A percentile compares a stretch with the other conserved stretches of the same genome.
These are phyloP conservation scores for Hortiboletus flavorubellus DNA, from an alignment of 768 basidiomycete species.

Conservation along the genomic window DNA sequence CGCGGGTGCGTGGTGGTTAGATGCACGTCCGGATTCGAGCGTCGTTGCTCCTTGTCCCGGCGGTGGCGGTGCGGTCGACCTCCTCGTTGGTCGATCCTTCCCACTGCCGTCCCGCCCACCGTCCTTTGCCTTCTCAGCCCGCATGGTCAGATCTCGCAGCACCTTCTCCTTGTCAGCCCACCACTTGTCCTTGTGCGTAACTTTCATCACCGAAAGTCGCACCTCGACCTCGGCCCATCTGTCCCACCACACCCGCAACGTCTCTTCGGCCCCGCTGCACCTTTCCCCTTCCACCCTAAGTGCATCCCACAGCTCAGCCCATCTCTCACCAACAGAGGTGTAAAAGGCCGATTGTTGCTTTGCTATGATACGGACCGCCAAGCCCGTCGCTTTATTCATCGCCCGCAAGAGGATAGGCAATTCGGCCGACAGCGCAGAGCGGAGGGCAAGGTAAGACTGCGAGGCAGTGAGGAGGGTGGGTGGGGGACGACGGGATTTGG, in stretches of 20 bases:
- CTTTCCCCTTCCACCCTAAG: constrained; percentile 67
- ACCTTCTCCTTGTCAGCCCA: constrained; percentile 30
- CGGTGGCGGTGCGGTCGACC: constrained; percentile 16
- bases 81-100: constrained; percentile 17
- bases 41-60: constrained; percentile 2
- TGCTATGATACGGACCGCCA: constrained; percentile 50
- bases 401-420: constrained; percentile 61
- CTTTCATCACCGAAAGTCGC: constrained; percentile 37
- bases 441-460: constrained; percentile 71
- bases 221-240: constrained; percentile 68
- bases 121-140: constrained; percentile 18
- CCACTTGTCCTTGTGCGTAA: constrained; percentile 36
- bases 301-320: constrained; percentile 85
- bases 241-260: constrained; percentile 64
- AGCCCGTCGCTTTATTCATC: constrained; percentile 57
- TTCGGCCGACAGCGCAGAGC: constrained; percentile 67
- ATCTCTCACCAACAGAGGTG: constrained; percentile 54
- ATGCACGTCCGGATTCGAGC: constrained; percentile 22
- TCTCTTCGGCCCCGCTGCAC: constrained; percentile 66
- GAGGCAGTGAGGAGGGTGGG: constrained; percentile 68
- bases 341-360: constrained; percentile 61
- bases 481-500: constrained; percentile 57
- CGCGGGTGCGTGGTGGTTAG: constrained; percentile 27
- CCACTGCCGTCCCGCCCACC: constrained; percentile 8
- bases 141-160: constrained; percentile 16